Conservation (phyloP, 108 stramenopile species). For the Conticribra weissflogii region DNA sequence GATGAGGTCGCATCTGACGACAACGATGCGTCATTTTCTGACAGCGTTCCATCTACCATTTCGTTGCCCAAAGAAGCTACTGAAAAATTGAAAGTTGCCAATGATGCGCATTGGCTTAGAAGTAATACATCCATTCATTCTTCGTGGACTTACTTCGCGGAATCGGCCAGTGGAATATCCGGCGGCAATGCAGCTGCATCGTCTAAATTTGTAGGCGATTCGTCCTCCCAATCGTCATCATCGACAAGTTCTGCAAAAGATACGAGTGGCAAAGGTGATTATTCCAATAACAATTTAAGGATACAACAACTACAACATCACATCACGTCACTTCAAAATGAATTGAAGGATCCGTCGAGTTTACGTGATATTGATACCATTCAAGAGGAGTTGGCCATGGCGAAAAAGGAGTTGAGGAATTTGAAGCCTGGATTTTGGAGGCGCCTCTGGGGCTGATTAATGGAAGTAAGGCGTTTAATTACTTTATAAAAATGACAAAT, state of each 20-base stretch:
- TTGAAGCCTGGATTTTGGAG: constrained; percentile 42
- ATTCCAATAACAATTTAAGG: constrained; percentile 1
- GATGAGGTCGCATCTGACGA: not conserved
- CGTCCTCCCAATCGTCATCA: too few relatives aligned
- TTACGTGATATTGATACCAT: constrained; percentile 71
- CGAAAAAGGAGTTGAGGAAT: constrained; percentile 56
- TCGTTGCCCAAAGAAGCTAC: too few relatives aligned
- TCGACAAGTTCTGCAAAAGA: constrained; percentile 5
- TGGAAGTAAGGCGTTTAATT: not conserved
- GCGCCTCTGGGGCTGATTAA: constrained; percentile 6
- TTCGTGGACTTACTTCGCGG: constrained; percentile 44
- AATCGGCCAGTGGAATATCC: too few relatives aligned
- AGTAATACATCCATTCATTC: constrained; percentile 41
- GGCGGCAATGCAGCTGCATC: constrained; percentile 1
- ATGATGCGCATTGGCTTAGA: constrained; percentile 11
- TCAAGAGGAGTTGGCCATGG: constrained; percentile 53
- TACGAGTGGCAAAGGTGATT: not conserved
- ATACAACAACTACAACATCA: constrained; percentile 52
- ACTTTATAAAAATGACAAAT: not conserved
- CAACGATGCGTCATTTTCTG: not conserved
- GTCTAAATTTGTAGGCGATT: constrained; percentile 13
- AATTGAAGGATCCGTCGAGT: constrained; percentile 61
- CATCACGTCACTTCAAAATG: constrained; percentile 52
- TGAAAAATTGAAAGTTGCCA: too few relatives aligned
- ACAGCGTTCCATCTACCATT: too few relatives aligned